Evolutionary conservation across 495 filamentous ascomycete genomes (phyloP).

Genomic region (Aspergillus haitiensis): DNA sequence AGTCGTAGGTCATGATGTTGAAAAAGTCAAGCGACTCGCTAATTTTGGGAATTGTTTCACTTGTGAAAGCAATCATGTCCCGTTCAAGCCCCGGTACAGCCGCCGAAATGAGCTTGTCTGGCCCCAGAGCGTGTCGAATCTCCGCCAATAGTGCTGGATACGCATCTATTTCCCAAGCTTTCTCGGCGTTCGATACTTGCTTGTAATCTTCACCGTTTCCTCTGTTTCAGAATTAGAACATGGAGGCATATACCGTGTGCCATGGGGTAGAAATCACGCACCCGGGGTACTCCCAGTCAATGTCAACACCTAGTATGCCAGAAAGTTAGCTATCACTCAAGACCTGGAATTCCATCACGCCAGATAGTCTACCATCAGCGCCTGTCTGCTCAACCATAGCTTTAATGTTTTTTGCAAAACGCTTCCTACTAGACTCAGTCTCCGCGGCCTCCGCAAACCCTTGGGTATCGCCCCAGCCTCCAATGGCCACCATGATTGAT

Average conservation of each 20-base stretch:
- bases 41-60: conserved; percentile 60
- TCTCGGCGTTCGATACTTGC: conserved; percentile 58
- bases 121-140: conserved; percentile 58
- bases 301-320: conserved; percentile 49
- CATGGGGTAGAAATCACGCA: not conserved
- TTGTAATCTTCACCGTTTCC: conserved; percentile 80
- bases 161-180: conserved; percentile 60
- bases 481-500: conserved; percentile 68
- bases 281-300: conserved; percentile 80
- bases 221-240: conserved; percentile 24
- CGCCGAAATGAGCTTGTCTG: conserved; percentile 62
- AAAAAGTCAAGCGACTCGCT: conserved; percentile 66
- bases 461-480: conserved; percentile 69
- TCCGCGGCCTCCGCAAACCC: conserved; percentile 62
- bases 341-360: not conserved
- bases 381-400: conserved; percentile 61
- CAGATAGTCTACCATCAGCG: conserved; percentile 57
- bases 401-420: conserved; percentile 64
- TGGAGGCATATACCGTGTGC: not conserved
- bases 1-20: conserved; percentile 79
- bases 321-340: not conserved
- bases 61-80: conserved; percentile 74
- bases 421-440: conserved; percentile 49
- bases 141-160: conserved; percentile 63
- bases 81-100: conserved; percentile 65